Evolutionary conservation across 2,329 filamentous ascomycete genomes (phyloP).

Genomic region (Plenodomus tracheiphilus): DNA sequence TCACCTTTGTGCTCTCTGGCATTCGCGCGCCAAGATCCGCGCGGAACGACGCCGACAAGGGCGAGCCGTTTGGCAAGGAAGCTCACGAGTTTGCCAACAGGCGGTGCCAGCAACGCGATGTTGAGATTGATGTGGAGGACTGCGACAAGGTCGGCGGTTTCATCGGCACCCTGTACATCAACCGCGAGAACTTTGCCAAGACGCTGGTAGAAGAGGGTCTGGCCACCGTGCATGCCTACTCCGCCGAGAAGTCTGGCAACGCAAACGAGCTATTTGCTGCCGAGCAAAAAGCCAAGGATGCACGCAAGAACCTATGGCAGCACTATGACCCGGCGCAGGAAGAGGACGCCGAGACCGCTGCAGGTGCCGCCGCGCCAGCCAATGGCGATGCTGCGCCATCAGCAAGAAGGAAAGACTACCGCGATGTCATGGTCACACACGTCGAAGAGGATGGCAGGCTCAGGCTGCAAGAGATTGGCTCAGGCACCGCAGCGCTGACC

Average conservation of each 20-base stretch:
- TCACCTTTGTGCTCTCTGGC: constrained; percentile 91
- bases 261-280: constrained; percentile 84
- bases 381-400: constrained; percentile 60
- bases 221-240: constrained; percentile 90
- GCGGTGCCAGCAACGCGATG: constrained; percentile 89
- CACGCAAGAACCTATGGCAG: constrained; percentile 84
- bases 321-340: constrained; percentile 93
- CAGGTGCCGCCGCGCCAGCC: constrained; percentile 52
- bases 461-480: constrained; percentile 89
- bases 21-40: constrained; percentile 89
- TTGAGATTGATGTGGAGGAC: constrained; percentile 92
- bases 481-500: constrained; percentile 81
- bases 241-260: constrained; percentile 92
- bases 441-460: constrained; percentile 80
- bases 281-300: constrained; percentile 87
- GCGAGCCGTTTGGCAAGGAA: constrained; percentile 94
- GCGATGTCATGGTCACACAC: constrained; percentile 89
- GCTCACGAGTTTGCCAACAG: constrained; percentile 88
- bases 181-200: constrained; percentile 95
- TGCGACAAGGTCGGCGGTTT: constrained; percentile 97
- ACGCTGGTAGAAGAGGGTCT: constrained; percentile 90
- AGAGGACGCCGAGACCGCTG: constrained; percentile 57
- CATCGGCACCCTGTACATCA: constrained; percentile 91
- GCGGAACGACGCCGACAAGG: constrained; percentile 75
- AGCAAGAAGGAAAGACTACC: constrained; percentile 82